Evolutionary conservation across 2,329 filamentous ascomycete genomes (phyloP).

Genomic region (Ramularia endophylla): DNA sequence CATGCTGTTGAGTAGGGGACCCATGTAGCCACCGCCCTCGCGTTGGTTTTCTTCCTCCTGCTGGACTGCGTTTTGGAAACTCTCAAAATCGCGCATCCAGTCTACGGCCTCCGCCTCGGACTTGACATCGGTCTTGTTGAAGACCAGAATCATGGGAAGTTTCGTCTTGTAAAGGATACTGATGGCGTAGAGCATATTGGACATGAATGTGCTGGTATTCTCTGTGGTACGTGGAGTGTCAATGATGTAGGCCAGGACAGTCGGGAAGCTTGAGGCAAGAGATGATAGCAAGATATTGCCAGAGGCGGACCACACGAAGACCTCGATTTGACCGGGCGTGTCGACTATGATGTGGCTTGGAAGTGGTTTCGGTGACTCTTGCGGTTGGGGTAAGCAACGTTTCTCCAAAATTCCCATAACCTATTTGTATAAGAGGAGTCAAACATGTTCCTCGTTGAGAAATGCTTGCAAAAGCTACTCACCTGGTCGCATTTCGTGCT

Average conservation of each 20-base stretch:
- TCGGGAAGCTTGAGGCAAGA: conserved; percentile 88
- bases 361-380: conserved; percentile 49
- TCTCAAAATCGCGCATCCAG: conserved; percentile 99
- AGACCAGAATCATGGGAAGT: conserved; percentile 95
- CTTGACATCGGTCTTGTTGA: conserved; percentile 98
- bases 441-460: too few species aligned
- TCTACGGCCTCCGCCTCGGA: conserved; percentile 86
- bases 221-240: conserved; percentile 91
- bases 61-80: conserved; percentile 80
- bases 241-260: conserved; percentile 94
- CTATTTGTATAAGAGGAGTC: too few species aligned
- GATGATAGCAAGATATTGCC: conserved; percentile 91
- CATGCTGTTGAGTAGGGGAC: conserved; percentile 93
- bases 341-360: conserved; percentile 80
- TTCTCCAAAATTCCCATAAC: conserved; percentile 87
- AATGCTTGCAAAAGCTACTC: too few species aligned
- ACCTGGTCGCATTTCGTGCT: conserved; percentile 97
- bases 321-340: conserved; percentile 96
- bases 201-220: conserved; percentile 97
- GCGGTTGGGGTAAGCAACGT: conserved; percentile 46
- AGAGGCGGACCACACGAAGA: conserved; percentile 96
- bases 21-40: conserved; percentile 87
- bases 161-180: conserved; percentile 99
- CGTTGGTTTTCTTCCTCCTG: conserved; percentile 72
- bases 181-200: conserved; percentile 99